Evolutionary conservation across 805 yeast species (phyloP), one percentile per base, ranked within the genome.

Genomic region (Metschnikowia lunata): DNA sequence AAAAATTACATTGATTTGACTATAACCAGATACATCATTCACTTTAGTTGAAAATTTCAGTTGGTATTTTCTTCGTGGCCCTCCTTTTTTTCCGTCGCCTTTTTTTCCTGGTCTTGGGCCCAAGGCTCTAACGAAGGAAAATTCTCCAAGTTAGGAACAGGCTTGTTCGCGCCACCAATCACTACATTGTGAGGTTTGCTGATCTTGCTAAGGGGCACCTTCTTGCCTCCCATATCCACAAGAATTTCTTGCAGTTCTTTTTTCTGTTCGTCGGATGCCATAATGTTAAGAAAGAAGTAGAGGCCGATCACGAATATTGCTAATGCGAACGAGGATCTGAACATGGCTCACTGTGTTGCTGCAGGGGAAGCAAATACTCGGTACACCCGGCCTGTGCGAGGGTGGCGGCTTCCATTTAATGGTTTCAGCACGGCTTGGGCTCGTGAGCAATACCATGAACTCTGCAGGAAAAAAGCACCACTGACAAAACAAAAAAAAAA

Each of bases 171-270:
- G 38, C 54, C 52, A 14, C 53, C 56, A 37, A 54, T 36, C 23
- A 54, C 52, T 32, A 48, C 56, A 34, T 47, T 40, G 45, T 71
- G 76, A 5, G 76, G 76, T 47, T 66, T 67, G 55, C 61, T 68
- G 48, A 71, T 64, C 36, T 41, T 40, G 38, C 52, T 54, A 46
- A 66, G 63, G 7, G 74, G 75, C 9, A 71, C 71, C 43, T 52
- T 54, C 43, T 57, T 59, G 36, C 72, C 72, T 15, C 67, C 69
- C 34, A 71, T 55, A 39, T 67, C 54, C 30, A 57, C 41, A 31
- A 64, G 45, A 35, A 54, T 56, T 29, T 63, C 59, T 12, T 29
- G 31, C 7, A 45, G 35, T 26, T 43, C 31, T 18, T 48, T 32
- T 27, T 40, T 34, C 18, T 41, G 34, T 23, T 47, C 47, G 38